Base-by-base conservation (phyloP, 768 basidiomycete species). In the Mycena capillaripes region DNA sequence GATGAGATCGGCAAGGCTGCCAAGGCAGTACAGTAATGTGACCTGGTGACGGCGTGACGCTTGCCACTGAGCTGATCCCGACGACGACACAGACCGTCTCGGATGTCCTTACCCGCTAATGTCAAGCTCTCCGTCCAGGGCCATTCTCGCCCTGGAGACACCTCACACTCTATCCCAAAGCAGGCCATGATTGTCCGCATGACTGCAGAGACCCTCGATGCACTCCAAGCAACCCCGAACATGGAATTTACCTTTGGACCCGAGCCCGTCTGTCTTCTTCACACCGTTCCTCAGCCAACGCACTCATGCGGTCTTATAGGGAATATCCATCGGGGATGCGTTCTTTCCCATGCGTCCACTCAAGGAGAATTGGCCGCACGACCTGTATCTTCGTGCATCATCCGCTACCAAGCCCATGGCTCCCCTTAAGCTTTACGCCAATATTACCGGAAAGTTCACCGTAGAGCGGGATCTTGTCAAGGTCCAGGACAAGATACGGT, bases 171-270 rank as follows among this genome's bases (percentile, higher is more conserved):
- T 4, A 89, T 87, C 70, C 90, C 90, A 16, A 94, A 93, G 84
- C 87, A 87, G 29, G 94, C 93, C 57, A 91, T 94, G 89, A 84
- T 95, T 59, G 88, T 95, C 46, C 91, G 93, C 67, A 86, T 95
- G 88, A 90, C 94, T 5, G 86, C 88, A 38, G 92, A 93, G 79
- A 90, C 92, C 0, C 84, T 95, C 70, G 90, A 93, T 66, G 91
- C 91, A 1, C 87, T 95, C 50, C 88, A 90, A 50, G 82, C 86
- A 0, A 84, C 84, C 59, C 84, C 84, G 42, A 81, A 78, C 61
- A 80, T 94, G 78, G 82, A 90, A 46, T 88, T 95, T 70, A 87
- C 91, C 71, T 93, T 94, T 76, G 89, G 89, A 27, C 83, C 88
- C 38, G 84, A 77, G 55, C 88, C 92, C 52, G 93, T 93, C 76